phyloP scores from a whole-genome alignment of 331 rosid genomes.

The Phaseolus coccineus region DNA sequence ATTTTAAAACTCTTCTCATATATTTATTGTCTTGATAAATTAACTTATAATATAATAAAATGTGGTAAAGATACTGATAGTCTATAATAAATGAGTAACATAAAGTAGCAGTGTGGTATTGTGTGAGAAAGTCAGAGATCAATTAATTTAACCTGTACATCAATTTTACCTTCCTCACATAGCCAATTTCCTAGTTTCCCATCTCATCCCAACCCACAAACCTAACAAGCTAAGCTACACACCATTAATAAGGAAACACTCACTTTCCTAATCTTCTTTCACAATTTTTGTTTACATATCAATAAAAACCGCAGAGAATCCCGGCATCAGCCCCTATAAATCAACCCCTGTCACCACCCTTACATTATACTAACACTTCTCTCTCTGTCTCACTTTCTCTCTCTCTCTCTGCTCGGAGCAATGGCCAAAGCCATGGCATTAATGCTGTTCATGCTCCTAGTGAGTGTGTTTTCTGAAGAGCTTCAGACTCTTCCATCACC shows the following conservation, averaged over 20 bases:
- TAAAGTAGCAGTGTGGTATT: neutral
- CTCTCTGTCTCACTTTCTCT: neutral
- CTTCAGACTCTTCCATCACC: constrained; percentile 33
- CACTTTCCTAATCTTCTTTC: too few relatives aligned
- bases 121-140: neutral
- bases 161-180: neutral
- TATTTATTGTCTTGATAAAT: too few relatives aligned
- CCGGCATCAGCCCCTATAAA: constrained; percentile 44
- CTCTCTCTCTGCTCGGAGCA: neutral
- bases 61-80: too few relatives aligned
- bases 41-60: too few relatives aligned
- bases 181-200: neutral
- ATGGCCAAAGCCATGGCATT: constrained; percentile 40
- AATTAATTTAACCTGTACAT: neutral
- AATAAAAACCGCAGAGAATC: constrained; percentile 37
- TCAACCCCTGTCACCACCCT: constrained; percentile 1
- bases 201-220: neutral
- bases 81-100: too few relatives aligned
- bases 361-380: constrained; percentile 35
- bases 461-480: constrained; percentile 38
- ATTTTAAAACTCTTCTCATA: too few relatives aligned
- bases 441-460: constrained; percentile 40
- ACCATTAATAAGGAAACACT: neutral
- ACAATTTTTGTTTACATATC: neutral
- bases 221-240: neutral